phyloP scores from a whole-genome alignment of 176 grass and related monocot genomes.

The Melocanna baccifera region DNA sequence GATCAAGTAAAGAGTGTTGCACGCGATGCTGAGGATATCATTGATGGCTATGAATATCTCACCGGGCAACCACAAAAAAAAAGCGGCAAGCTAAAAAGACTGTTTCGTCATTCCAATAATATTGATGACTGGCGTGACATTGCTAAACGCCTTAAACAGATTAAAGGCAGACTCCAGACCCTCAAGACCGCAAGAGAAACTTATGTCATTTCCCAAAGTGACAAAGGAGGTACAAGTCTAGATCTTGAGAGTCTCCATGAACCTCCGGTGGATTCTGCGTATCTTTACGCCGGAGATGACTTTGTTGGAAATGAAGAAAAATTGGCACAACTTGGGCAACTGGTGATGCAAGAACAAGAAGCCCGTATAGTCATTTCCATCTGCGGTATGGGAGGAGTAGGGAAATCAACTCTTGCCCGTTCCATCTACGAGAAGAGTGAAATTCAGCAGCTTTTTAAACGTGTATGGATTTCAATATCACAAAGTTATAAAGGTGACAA shows the following conservation, averaged over 20 bases:
- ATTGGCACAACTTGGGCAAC: background rate
- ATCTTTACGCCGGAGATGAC: background rate
- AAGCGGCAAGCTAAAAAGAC: background rate
- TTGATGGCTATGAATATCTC: background rate
- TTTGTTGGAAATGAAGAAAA: background rate
- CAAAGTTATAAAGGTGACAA: background rate
- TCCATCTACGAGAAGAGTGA: constrained; percentile 10
- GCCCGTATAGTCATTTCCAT: background rate
- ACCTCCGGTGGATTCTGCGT: background rate
- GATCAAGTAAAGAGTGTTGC: background rate
- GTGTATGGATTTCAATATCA: background rate
- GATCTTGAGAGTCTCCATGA: background rate
- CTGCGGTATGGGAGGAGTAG: constrained; percentile 3
- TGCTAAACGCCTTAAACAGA: background rate
- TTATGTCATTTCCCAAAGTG: background rate
- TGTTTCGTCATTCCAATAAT: background rate
- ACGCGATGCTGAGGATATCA: background rate
- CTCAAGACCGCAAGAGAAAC: background rate
- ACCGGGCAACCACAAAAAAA: background rate
- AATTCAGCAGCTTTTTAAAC: background rate
- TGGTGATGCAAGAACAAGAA: background rate
- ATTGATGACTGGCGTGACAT: background rate
- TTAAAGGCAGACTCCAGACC: background rate
- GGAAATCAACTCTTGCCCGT: constrained; percentile 21
- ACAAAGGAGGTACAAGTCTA: background rate